These are phyloP conservation scores for Arabidopsis hybrid DNA, from an alignment of 441 rosid species.

Conservation along the genomic window DNA sequence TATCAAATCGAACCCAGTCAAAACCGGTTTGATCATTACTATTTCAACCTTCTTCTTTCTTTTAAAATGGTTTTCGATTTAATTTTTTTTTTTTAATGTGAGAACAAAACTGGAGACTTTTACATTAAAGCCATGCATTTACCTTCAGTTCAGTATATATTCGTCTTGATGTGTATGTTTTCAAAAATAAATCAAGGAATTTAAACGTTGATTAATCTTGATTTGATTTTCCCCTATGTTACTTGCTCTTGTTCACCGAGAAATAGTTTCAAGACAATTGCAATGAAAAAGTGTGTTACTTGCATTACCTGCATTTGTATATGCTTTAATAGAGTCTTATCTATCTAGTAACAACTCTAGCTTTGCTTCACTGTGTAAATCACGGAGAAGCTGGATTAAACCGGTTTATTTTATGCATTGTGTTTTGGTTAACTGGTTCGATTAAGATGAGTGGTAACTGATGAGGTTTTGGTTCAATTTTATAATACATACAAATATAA, in stretches of 20 bases:
- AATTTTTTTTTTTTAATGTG: no score
- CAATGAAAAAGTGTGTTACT: constrained; percentile 2
- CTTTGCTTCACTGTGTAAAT: constrained; percentile 23
- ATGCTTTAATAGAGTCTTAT: constrained; percentile 9
- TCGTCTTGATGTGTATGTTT: neutral
- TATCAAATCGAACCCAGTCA: no score
- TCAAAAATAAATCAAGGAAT: no score
- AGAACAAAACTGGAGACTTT: no score
- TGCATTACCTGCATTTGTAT: constrained; percentile 14
- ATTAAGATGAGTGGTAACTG: neutral
- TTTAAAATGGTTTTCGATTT: no score
- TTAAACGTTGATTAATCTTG: neutral
- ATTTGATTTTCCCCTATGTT: neutral
- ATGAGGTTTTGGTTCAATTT: constrained; percentile 2
- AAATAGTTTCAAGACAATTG: neutral
- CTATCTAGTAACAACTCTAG: constrained; percentile 3
- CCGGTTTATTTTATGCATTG: constrained; percentile 20
- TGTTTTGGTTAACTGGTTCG: neutral
- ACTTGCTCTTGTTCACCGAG: neutral
- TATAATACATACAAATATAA: neutral
- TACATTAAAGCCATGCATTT: no score
- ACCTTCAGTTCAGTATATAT: no score
- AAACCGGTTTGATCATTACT: no score
- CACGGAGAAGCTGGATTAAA: constrained; percentile 17
- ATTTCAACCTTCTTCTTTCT: no score